Evolutionary conservation across 305 asterid species (phyloP).

Genomic region (Coffea humblotiana): DNA sequence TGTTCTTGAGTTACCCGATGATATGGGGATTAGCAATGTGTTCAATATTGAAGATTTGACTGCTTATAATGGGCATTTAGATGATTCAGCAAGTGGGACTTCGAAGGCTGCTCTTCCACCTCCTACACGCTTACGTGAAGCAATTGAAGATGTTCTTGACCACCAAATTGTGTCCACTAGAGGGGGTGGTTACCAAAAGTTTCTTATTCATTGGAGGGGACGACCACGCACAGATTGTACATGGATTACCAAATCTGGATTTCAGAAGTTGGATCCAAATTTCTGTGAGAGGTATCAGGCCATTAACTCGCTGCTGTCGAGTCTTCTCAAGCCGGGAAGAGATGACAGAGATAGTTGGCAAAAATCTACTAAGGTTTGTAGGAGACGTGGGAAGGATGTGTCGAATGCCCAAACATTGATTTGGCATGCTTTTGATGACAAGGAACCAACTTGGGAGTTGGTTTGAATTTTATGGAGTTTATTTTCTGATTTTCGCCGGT

Average conservation of each 20-base stretch:
- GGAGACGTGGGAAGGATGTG: no score
- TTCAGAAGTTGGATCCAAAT: neutral
- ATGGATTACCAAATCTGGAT: neutral
- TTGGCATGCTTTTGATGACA: neutral
- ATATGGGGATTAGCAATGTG: neutral
- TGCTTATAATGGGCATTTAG: neutral
- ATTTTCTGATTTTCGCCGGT: no score
- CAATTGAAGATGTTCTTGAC: neutral
- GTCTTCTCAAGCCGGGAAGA: no score
- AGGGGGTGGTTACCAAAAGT: neutral
- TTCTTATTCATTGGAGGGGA: neutral
- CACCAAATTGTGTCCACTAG: neutral
- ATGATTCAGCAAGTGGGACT: no score
- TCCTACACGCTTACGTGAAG: neutral
- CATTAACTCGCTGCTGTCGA: no score
- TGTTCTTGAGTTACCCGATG: neutral
- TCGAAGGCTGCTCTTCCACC: neutral
- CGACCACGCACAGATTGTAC: neutral
- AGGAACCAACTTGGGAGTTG: neutral
- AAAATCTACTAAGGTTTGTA: neutral
- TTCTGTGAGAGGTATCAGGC: neutral
- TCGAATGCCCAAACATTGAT: neutral
- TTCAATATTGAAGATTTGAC: conserved; percentile 1
- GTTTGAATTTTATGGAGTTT: no score
- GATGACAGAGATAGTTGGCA: neutral